phyloP scores from a whole-genome alignment of 768 basidiomycete genomes.

The Cubamyces lactineus region DNA sequence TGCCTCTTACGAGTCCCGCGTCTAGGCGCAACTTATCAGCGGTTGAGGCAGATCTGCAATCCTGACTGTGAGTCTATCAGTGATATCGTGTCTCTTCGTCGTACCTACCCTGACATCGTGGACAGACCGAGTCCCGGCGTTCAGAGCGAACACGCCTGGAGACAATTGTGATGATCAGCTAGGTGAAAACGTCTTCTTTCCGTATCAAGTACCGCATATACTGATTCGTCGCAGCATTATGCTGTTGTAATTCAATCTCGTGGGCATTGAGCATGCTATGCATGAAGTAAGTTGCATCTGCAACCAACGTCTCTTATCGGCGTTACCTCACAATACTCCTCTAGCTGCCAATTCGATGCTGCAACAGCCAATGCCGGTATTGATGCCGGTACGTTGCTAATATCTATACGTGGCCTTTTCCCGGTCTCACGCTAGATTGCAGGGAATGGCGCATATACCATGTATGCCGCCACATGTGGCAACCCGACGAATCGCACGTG shows the following conservation, averaged over 20 bases:
- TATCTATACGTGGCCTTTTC: neutral
- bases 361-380: slow-evolving; percentile 6
- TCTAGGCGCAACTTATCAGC: slow-evolving; percentile 23
- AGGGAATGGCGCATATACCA: slow-evolving; percentile 16
- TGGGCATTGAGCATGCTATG: slow-evolving; percentile 28
- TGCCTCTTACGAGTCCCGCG: too few species aligned
- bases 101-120: neutral
- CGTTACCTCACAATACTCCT: neutral
- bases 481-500: slow-evolving; percentile 5
- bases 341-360: slow-evolving; percentile 23
- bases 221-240: slow-evolving; percentile 8
- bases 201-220: neutral
- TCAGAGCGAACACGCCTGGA: slow-evolving; percentile 18
- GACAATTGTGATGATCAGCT: slow-evolving; percentile 27
- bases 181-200: slow-evolving; percentile 3
- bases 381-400: slow-evolving; percentile 20
- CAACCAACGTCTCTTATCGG: neutral
- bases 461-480: slow-evolving; percentile 4
- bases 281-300: slow-evolving; percentile 21
- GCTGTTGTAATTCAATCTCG: slow-evolving; percentile 26
- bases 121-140: slow-evolving; percentile 14
- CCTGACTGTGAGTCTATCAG: slow-evolving; percentile 18
- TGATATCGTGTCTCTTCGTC: neutral
- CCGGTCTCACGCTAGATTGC: neutral
- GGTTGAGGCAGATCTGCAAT: slow-evolving; percentile 24